Conservation (phyloP, 345 rosid species). For the Punica granatum region DNA sequence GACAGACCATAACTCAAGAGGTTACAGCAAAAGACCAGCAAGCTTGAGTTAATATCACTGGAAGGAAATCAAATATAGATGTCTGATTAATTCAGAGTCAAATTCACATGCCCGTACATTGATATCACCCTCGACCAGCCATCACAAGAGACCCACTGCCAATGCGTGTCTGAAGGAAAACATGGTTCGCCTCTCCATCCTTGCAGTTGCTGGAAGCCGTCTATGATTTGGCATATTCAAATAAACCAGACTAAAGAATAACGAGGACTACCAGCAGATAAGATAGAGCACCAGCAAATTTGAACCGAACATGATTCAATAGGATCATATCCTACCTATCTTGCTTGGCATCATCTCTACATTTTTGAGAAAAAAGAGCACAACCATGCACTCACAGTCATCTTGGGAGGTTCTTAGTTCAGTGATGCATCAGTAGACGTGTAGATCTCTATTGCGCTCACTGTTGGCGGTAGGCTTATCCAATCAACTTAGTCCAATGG, state of each 20-base stretch:
- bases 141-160: not conserved
- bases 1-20: not conserved
- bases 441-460: not conserved
- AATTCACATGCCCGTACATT: not conserved
- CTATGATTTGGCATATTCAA: no score
- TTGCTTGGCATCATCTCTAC: no score
- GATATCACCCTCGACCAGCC: not conserved
- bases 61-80: not conserved
- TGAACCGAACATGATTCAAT: not conserved
- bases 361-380: not conserved
- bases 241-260: no score
- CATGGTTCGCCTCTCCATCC: conserved; percentile 2
- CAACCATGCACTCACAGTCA: not conserved
- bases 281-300: not conserved
- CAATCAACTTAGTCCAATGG: not conserved
- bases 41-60: not conserved
- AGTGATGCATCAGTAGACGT: not conserved
- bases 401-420: not conserved
- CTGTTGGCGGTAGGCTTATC: not conserved
- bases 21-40: not conserved
- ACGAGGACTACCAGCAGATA: no score
- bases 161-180: not conserved
- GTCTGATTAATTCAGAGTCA: no score
- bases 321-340: no score
- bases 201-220: not conserved